Base-by-base conservation (phyloP, 768 basidiomycete genomes). In the Podaxis pistillaris region DNA sequence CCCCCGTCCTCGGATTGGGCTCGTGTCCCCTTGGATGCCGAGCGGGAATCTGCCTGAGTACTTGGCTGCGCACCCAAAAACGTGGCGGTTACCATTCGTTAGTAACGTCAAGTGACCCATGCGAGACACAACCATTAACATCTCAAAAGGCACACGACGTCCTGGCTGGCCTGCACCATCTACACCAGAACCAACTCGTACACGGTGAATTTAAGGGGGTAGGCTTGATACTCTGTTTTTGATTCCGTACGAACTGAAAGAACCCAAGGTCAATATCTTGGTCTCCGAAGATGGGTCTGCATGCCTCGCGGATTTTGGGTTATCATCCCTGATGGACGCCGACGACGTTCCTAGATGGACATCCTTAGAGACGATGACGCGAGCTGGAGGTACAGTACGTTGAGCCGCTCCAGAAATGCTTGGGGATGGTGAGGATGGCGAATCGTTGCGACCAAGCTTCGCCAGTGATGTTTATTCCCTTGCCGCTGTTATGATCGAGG, bases 141-240 rank as follows among this genome's bases (percentile, higher is more conserved):
- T 19, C 19, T 19, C 41, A 17, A 40, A 11, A 40, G 40, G 40
- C 17, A 40, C 24, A 40, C 13, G 65, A 64, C 55, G 60, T 68
- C 15, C 50, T 63, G 13, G 13, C 52, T 3, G 68, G 67, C 12
- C 26, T 69, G 22, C 15, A 13, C 12, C 65, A 65, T 60, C 57
- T 68, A 4, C 68, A 69, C 40, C 54, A 58, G 2, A n/a, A 63
- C 22, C 37, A 53, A 19, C 40, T 69, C 22, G 38, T 67, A 7
- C 67, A 69, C 49, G 68, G 68, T 2, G 68, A 69, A 37, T 57
- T 68, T 12, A 68, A 68, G 63, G 68, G 68, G 37, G 68, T 69
- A 58, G n/a, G 63, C 11, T 12, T 22, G 5, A 4, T 11, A 1
- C 22, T 7, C 33, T 33, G 11, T 7, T 8, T 6, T 53, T 13